Evolutionary conservation across 2,329 filamentous ascomycete genomes (phyloP).

Genomic region (Phyllosticta citribraziliensis): DNA sequence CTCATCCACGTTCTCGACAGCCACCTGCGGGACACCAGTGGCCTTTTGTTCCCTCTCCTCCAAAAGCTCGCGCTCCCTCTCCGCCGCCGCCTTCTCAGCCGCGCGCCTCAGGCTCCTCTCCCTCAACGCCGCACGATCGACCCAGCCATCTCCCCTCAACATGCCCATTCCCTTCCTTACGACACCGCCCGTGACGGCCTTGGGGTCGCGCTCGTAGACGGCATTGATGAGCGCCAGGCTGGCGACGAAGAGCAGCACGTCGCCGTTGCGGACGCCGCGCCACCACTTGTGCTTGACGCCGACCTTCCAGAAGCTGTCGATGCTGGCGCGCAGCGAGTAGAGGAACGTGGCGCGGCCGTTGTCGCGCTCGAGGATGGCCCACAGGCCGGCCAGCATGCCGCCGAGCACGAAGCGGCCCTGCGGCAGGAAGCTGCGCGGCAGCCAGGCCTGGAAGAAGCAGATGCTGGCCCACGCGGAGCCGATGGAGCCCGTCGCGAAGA

Average conservation of each 20-base stretch:
- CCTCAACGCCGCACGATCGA: constrained; percentile 44
- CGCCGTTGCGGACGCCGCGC: constrained; percentile 70
- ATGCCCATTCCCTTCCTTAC: constrained; percentile 66
- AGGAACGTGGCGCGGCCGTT: constrained; percentile 57
- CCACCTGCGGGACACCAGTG: background rate
- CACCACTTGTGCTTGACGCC: constrained; percentile 87
- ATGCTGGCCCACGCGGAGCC: constrained; percentile 81
- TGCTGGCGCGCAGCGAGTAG: constrained; percentile 65
- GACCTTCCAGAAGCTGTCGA: constrained; percentile 85
- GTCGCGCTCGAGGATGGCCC: constrained; percentile 66
- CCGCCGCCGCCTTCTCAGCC: constrained; percentile 10
- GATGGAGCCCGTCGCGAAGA: constrained; percentile 73
- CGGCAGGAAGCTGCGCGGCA: constrained; percentile 65
- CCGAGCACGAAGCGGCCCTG: constrained; percentile 85
- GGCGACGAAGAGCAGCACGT: constrained; percentile 72
- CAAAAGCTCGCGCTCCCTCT: constrained; percentile 13
- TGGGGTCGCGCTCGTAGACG: constrained; percentile 63
- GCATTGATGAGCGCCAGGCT: constrained; percentile 69
- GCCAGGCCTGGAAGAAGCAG: constrained; percentile 74
- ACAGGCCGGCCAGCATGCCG: constrained; percentile 75
- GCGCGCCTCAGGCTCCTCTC: constrained; percentile 7
- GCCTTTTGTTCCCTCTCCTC: constrained; percentile 6
- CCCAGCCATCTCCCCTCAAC: constrained; percentile 65
- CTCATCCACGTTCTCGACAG: background rate
- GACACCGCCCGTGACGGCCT: constrained; percentile 55